Base-by-base conservation (phyloP, 2,329 filamentous ascomycete genomes). In the Pseudogymnoascus verrucosus region DNA sequence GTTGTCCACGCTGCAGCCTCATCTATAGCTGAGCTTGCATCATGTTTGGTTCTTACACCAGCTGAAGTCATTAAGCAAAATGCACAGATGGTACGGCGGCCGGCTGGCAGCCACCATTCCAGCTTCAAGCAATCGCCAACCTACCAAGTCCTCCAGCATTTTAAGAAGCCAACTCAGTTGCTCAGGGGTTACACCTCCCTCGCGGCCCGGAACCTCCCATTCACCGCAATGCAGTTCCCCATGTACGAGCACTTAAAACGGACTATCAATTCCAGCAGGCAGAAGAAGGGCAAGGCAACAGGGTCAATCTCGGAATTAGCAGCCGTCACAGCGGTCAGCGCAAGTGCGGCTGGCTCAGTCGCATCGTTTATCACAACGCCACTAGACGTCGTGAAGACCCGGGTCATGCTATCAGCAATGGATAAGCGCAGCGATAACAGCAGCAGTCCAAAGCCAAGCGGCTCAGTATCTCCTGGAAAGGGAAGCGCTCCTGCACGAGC, bases 51-150 rank as follows among this genome's bases (percentile, higher is more conserved):
- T 65, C 83, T 96, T 37, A 93, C 92, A 0, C 93, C 92, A 0
- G 91, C 91, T 12, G 92, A 96, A 74, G 90, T 96, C 6, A 84
- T 96, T 67, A 96, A 97, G 77, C 92, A 96, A 73, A 96, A 96
- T 75, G 91, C 93, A 0, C 92, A 96, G 75, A 92, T 96, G 83
- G 79, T 95, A 0, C 79, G 79, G 21, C 71, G 66, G 8, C 71
- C 70, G 12, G 63, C 65, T 37, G 28, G 54, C 71, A 14, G 67
- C 67, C n/a, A 80, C 79, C 0, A 84, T 81, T 0, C 59, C 4
- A 5, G 34, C 69, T 83, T n/a, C 74, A 76, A 64, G 79, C 80
- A 0, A 74, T 85, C 67, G 74, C 64, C 80, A 78, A 74, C 74
- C 74, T 51, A 86, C 5, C 75, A 84, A 72, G 85, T 85, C 0